phyloP scores from a whole-genome alignment of 345 rosid genomes.

The Cardamine occulta region DNA sequence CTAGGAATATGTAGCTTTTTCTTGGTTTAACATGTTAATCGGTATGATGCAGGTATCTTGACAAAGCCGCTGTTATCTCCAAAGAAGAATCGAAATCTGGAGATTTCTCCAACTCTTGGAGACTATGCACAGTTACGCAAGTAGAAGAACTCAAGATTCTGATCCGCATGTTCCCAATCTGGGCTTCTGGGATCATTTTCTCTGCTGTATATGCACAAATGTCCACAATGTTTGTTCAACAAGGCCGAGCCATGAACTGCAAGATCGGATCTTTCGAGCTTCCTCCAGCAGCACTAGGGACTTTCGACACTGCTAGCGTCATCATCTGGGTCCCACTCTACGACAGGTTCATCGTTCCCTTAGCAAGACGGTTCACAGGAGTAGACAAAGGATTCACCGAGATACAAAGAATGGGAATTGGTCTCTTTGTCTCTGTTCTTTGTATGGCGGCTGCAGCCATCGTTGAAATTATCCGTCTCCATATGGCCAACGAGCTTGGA shows the following conservation, averaged over 20 bases:
- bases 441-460: constrained; percentile 85
- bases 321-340: constrained; percentile 89
- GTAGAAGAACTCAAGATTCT: constrained; percentile 94
- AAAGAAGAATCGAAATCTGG: constrained; percentile 65
- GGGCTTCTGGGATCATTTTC: constrained; percentile 91
- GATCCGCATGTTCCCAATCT: constrained; percentile 90
- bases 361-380: constrained; percentile 80
- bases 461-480: constrained; percentile 72
- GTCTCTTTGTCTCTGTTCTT: constrained; percentile 72
- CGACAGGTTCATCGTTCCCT: constrained; percentile 72
- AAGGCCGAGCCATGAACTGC: constrained; percentile 88
- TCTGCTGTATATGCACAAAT: constrained; percentile 86
- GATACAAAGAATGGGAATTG: constrained; percentile 92
- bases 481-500: constrained; percentile 74
- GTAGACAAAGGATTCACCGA: constrained; percentile 88
- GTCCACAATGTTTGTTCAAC: constrained; percentile 93
- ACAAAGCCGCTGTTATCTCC: constrained; percentile 83
- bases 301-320: constrained; percentile 76
- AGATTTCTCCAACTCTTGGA: constrained; percentile 70
- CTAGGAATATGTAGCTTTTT: not conserved
- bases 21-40: not conserved
- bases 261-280: constrained; percentile 78
- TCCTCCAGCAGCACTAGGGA: constrained; percentile 90
- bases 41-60: constrained; percentile 72
- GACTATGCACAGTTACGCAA: constrained; percentile 87